Evolutionary conservation across 176 grass and related monocot genomes (phyloP).

Genomic region (Zoysia pacifica): DNA sequence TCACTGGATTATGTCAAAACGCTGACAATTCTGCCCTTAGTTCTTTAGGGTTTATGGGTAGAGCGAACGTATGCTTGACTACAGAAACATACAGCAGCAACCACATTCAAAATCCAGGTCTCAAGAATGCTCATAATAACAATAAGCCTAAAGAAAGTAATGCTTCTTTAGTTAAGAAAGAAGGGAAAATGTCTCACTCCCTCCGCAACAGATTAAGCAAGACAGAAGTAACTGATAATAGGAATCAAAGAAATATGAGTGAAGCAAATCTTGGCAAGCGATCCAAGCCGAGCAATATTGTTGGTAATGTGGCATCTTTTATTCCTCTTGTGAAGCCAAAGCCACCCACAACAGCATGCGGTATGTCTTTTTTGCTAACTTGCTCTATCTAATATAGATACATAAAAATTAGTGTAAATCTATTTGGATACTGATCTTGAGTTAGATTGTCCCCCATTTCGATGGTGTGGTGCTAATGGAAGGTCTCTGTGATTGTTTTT

Average conservation of each 20-base stretch:
- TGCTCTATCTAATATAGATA: constrained; percentile 15
- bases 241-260: constrained; percentile 49
- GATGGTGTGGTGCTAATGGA: constrained; percentile 28
- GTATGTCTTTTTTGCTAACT: constrained; percentile 50
- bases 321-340: constrained; percentile 83
- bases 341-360: constrained; percentile 44
- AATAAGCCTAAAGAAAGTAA: constrained; percentile 54
- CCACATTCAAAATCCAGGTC: constrained; percentile 31
- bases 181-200: constrained; percentile 45
- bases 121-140: constrained; percentile 42
- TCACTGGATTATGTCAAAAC: constrained; percentile 63
- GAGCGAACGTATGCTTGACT: constrained; percentile 27
- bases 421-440: neutral
- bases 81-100: constrained; percentile 30
- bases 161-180: constrained; percentile 56
- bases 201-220: constrained; percentile 54
- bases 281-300: constrained; percentile 81
- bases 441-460: neutral
- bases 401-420: constrained; percentile 9
- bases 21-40: constrained; percentile 26
- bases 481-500: constrained; percentile 21
- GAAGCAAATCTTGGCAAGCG: constrained; percentile 50
- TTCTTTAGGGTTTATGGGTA: constrained; percentile 42
- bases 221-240: constrained; percentile 36
- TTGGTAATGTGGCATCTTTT: constrained; percentile 78